A percentile compares a stretch with the other conserved stretches of the same genome.
Conservation (phyloP, 169 alveolate genomes). For the Ichthyophthirius multifiliis region DNA sequence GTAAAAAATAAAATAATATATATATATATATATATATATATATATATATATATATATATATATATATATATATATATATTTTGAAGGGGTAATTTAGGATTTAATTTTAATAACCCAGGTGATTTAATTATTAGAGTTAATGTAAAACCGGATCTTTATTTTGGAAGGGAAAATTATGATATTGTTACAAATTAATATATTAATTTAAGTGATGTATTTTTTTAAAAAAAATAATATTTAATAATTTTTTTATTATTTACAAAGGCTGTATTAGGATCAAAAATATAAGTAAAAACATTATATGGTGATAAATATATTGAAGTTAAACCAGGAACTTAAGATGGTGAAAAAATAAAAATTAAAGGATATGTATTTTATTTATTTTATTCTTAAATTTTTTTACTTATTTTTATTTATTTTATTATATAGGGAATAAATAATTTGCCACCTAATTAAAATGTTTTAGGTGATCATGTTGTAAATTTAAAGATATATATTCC, state of each 20-base stretch:
- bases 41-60: no score
- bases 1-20: no score
- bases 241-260: background rate
- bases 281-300: slow-evolving; percentile 29
- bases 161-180: slow-evolving; percentile 35
- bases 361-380: slow-evolving; percentile 17
- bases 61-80: no score
- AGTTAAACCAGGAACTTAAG: slow-evolving; percentile 33
- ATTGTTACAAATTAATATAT: slow-evolving; percentile 20
- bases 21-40: no score
- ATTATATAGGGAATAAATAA: slow-evolving; percentile 31
- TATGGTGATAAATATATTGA: slow-evolving; percentile 14
- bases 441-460: slow-evolving; percentile 26
- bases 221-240: no score
- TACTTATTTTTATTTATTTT: background rate
- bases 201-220: slow-evolving; percentile 10
- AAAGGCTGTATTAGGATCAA: slow-evolving; percentile 39
- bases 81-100: no score
- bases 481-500: slow-evolving; percentile 36
- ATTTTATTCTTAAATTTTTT: no score
- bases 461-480: slow-evolving; percentile 27
- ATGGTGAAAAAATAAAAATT: slow-evolving; percentile 33
- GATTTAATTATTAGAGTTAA: slow-evolving; percentile 30
- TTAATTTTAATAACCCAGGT: no score
- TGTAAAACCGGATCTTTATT: slow-evolving; percentile 31